phyloP scores from a whole-genome alignment of 257 asterid species.

The Solanum pennellii region DNA sequence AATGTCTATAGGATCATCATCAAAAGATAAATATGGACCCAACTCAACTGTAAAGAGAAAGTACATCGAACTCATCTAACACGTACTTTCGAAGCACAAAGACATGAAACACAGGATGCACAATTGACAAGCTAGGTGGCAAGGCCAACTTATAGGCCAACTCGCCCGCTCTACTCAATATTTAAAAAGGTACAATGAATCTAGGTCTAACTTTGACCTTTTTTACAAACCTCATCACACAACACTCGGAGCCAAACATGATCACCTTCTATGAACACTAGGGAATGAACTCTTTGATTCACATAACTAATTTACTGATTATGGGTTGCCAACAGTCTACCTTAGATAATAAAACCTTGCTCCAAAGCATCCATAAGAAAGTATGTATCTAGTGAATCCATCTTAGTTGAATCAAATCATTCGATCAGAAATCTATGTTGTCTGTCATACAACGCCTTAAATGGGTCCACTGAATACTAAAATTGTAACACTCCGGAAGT shows the following conservation, averaged over 20 bases:
- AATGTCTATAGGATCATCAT: neutral
- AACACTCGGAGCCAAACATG: neutral
- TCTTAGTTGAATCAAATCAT: too few relatives aligned
- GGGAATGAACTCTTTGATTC: neutral
- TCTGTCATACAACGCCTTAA: too few relatives aligned
- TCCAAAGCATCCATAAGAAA: neutral
- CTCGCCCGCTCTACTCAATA: neutral
- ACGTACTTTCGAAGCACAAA: too few relatives aligned
- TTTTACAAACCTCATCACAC: neutral
- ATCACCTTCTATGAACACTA: neutral
- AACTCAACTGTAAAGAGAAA: neutral
- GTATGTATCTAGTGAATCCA: neutral
- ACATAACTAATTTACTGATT: too few relatives aligned
- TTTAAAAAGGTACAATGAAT: too few relatives aligned
- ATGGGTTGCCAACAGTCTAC: neutral
- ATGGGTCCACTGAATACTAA: neutral
- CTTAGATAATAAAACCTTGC: neutral
- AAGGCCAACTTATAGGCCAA: neutral
- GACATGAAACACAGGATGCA: neutral
- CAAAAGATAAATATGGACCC: neutral
- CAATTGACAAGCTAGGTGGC: neutral
- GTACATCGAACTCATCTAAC: neutral
- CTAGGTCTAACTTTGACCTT: neutral
- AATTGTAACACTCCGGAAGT: too few relatives aligned
- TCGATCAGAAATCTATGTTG: neutral